Base-by-base conservation (phyloP, 331 rosid genomes). In the Acacia concinna region DNA sequence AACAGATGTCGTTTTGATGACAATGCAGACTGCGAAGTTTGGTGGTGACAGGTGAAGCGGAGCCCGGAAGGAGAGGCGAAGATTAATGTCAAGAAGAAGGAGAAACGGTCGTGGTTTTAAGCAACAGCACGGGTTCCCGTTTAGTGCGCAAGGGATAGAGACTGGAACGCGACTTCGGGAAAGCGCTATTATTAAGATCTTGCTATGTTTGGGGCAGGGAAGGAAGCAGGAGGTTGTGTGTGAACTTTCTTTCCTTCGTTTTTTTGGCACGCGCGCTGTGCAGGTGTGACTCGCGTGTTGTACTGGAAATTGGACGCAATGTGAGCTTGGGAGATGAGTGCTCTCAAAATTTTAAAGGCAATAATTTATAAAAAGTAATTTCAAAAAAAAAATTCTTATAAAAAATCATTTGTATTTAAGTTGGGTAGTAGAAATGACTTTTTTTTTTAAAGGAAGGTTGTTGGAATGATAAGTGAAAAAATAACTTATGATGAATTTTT, bases 161-260 rank as follows among this genome's bases (percentile, higher is more conserved):
- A 28, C 40, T 44, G 62, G 13, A 47, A 32, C 20, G 63, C 77
- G 52, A 51, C 76, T n/a, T n/a, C 47, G 65, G 65, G 34, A 71
- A 49, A 71, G 43, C 43, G 44, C 32, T 71, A 44, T 71, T 49
- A 49, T 20, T 63, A 4, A 31, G n/a, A 8, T 23, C 9, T 31
- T 18, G 64, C 27, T 25, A 38, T 67, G 72, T 70, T 8, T 15
- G 75, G 28, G 6, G 43, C 62, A 20, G 34, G 8, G 51, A 25
- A 15, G 38, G 34, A 43, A 43, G 37, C 57, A 5, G 14, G 25
- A 5, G 14, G 25, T 25, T 23, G 30, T 57, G 5, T 12, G 37
- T 7, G 60, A 52, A n/a, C 2, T 52, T n/a, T 8, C 4, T 21
- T 52, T 7, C 8, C 12, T 41, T 41, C 14, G 12, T 52, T 52